A percentile compares a stretch with the other conserved stretches of the same genome.
phyloP scores from a whole-genome alignment of 129 eudicot species.

The Deinandra increscens region DNA sequence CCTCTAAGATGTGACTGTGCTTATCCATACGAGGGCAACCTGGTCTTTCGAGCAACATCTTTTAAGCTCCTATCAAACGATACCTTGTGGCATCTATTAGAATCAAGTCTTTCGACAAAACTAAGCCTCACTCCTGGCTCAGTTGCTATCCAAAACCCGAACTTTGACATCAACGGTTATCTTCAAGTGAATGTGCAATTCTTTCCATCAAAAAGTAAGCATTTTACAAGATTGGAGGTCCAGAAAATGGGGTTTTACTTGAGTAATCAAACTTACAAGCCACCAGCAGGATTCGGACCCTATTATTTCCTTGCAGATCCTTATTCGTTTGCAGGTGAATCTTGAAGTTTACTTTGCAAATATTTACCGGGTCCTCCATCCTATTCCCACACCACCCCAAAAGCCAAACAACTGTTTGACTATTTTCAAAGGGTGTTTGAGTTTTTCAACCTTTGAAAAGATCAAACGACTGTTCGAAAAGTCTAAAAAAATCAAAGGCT shows the following conservation, averaged over 20 bases:
- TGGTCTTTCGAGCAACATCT: constrained; percentile 81
- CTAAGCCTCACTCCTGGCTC: constrained; percentile 73
- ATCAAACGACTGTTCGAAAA: no score
- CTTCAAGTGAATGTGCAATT: constrained; percentile 69
- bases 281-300: constrained; percentile 85
- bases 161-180: constrained; percentile 62
- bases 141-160: constrained; percentile 69
- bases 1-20: constrained; percentile 85
- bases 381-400: no score
- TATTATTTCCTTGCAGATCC: constrained; percentile 75
- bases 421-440: no score
- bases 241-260: constrained; percentile 73
- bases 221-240: constrained; percentile 63
- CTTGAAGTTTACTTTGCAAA: background rate
- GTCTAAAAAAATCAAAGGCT: no score
- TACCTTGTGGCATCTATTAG: constrained; percentile 59
- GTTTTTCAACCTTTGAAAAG: no score
- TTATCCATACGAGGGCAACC: constrained; percentile 80
- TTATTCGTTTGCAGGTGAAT: constrained; percentile 65
- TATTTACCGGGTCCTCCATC: background rate
- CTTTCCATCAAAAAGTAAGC: constrained; percentile 61
- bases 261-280: constrained; percentile 86
- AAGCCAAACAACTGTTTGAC: no score
- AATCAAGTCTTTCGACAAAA: constrained; percentile 77
- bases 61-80: constrained; percentile 65